A percentile compares a stretch with the other conserved stretches of the same genome.
phyloP scores from a whole-genome alignment of 352 stramenopile species.

The Pythium aquatile region DNA sequence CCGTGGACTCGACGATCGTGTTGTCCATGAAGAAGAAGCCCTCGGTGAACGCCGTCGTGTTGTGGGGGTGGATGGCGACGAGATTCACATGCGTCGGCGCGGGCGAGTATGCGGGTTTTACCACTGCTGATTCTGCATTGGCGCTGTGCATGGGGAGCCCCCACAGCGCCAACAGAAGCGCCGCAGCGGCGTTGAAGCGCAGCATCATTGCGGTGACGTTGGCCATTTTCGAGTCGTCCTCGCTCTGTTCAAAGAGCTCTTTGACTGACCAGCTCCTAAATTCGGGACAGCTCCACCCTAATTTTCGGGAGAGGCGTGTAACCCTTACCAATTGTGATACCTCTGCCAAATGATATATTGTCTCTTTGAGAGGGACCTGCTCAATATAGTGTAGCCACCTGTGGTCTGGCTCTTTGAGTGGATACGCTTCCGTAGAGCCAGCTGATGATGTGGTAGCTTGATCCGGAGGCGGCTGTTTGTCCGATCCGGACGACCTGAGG shows the following conservation, averaged over 20 bases:
- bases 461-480: not conserved
- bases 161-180: not conserved
- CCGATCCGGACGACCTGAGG: not conserved
- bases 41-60: conserved; percentile 68
- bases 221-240: not conserved
- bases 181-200: not conserved
- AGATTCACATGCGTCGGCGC: conserved; percentile 46
- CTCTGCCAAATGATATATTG: too few species aligned
- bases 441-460: not conserved
- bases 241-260: not conserved
- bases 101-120: not conserved
- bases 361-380: too few species aligned
- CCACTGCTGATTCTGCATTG: not conserved
- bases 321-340: too few species aligned
- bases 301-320: too few species aligned
- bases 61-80: conserved; percentile 67
- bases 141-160: not conserved
- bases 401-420: not conserved
- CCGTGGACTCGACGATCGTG: conserved; percentile 73
- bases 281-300: not conserved
- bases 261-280: not conserved
- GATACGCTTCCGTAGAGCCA: not conserved
- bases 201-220: not conserved
- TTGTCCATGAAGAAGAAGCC: conserved; percentile 64
- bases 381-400: too few species aligned